Conservation (phyloP, 2,329 filamentous ascomycete species). For the Ceratocystis cubensis region DNA sequence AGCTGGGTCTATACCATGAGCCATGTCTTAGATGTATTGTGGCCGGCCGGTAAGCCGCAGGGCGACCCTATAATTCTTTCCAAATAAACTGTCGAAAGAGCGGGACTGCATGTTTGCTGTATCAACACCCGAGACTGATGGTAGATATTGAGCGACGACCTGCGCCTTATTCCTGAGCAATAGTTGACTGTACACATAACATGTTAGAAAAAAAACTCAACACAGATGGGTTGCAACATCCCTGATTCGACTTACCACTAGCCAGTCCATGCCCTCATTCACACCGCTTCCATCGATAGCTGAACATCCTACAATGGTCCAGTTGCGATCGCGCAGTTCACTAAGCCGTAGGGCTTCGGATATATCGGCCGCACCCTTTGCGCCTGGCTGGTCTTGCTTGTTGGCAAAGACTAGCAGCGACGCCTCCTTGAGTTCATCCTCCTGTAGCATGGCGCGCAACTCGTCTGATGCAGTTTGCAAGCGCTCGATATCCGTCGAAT, state of each 20-base stretch:
- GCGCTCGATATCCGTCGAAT: constrained; percentile 93
- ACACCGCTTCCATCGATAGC: constrained; percentile 92
- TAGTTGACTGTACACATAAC: background rate
- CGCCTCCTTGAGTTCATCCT: constrained; percentile 90
- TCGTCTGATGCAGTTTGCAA: constrained; percentile 87
- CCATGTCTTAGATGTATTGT: background rate
- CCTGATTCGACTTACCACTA: constrained; percentile 52
- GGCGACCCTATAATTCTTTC: background rate
- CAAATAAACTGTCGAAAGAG: background rate
- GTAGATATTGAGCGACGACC: background rate
- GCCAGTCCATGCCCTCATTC: constrained; percentile 97
- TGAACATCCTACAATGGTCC: constrained; percentile 97
- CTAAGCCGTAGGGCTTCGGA: constrained; percentile 83
- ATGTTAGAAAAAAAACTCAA: constrained; percentile 2
- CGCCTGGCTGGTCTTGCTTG: constrained; percentile 96
- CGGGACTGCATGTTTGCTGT: background rate
- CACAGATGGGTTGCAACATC: background rate
- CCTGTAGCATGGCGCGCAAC: constrained; percentile 85
- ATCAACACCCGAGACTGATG: background rate
- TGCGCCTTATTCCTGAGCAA: constrained; percentile 6
- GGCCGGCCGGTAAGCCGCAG: background rate
- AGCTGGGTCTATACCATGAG: background rate
- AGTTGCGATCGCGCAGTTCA: constrained; percentile 89
- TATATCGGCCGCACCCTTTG: constrained; percentile 92
- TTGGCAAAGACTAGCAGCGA: constrained; percentile 92